These are phyloP conservation scores for Dictyophora rubrovolvata DNA, from an alignment of 768 basidiomycete genomes.

Conservation along the genomic window DNA sequence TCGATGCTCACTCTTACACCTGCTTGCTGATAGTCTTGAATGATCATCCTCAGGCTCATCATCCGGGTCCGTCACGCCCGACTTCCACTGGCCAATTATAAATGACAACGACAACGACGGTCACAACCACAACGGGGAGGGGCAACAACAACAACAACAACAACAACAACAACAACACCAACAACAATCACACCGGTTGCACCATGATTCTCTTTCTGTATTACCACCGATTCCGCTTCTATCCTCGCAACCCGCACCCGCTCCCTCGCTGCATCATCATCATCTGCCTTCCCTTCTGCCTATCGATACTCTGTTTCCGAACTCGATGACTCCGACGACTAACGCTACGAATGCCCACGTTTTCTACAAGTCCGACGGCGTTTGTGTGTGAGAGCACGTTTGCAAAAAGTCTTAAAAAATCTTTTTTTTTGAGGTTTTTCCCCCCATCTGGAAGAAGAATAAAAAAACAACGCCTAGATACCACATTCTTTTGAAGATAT, in stretches of 20 bases:
- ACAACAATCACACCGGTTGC: background rate
- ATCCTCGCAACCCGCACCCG: background rate
- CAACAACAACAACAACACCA: background rate
- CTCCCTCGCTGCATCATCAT: background rate
- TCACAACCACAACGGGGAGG: constrained; percentile 5
- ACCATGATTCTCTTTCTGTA: background rate
- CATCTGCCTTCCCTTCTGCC: background rate
- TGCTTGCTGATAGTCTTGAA: constrained; percentile 10
- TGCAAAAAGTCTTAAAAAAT: background rate
- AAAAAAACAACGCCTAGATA: background rate
- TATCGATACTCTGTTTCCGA: background rate
- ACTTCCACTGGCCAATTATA: constrained; percentile 8
- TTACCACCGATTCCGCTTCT: background rate
- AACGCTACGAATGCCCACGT: background rate
- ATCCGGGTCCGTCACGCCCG: constrained; percentile 7
- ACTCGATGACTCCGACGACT: background rate
- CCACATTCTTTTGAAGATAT: background rate
- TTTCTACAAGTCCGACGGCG: constrained; percentile 2
- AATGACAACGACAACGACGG: too few relatives aligned
- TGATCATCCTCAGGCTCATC: background rate
- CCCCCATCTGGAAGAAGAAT: background rate
- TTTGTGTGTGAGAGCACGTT: constrained; percentile 4
- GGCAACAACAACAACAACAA: background rate
- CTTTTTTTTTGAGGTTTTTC: background rate
- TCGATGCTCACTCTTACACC: constrained; percentile 10